Conservation (phyloP, 2,329 filamentous ascomycete species). For the Colletotrichum sp. region DNA sequence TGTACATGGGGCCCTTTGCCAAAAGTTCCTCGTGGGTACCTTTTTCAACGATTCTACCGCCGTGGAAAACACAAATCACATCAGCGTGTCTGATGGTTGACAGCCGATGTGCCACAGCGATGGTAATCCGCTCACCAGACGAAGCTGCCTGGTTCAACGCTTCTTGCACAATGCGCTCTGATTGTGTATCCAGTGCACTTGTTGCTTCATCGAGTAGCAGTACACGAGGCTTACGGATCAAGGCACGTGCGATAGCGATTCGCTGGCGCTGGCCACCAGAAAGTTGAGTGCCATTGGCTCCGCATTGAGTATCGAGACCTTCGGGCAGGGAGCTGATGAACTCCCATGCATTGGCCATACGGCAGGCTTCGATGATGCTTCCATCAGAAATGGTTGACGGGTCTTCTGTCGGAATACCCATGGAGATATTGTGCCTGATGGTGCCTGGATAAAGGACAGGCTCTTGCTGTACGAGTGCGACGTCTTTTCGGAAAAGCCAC, state of each 20-base stretch:
- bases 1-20: conserved; percentile 50
- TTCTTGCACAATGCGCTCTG: conserved; percentile 68
- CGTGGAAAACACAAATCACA: conserved; percentile 58
- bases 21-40: conserved; percentile 67
- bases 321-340: conserved; percentile 42
- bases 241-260: conserved; percentile 74
- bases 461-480: conserved; percentile 38
- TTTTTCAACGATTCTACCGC: conserved; percentile 59
- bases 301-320: conserved; percentile 67
- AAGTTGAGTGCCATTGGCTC: conserved; percentile 71
- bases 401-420: conserved; percentile 35
- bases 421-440: conserved; percentile 55
- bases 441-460: conserved; percentile 40
- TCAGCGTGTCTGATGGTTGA: conserved; percentile 63
- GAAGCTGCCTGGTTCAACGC: conserved; percentile 51
- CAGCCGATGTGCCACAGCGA: conserved; percentile 69
- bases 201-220: conserved; percentile 79
- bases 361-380: conserved; percentile 47
- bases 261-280: conserved; percentile 77
- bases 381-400: conserved; percentile 29
- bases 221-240: conserved; percentile 69
- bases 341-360: conserved; percentile 54
- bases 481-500: conserved; percentile 30
- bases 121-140: conserved; percentile 50
- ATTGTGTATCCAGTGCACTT: conserved; percentile 66